These are phyloP conservation scores for Pythium scleroteichum DNA, from an alignment of 352 stramenopile genomes.

Conservation along the genomic window DNA sequence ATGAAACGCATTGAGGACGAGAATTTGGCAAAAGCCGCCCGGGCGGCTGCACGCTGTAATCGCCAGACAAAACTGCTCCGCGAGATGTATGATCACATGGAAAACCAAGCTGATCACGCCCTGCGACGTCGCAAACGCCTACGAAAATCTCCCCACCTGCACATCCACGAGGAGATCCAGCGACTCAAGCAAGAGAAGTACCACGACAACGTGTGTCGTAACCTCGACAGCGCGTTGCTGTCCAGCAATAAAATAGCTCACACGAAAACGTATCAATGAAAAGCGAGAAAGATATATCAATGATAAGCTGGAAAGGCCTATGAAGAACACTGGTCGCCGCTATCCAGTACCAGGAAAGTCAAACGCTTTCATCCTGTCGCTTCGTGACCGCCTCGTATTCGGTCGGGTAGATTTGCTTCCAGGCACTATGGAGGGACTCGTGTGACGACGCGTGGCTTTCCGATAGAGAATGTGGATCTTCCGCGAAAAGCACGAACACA, in stretches of 20 bases:
- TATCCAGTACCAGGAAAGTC: no score
- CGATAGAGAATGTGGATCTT: constrained; percentile 45
- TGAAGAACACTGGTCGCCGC: no score
- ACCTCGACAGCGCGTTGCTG: constrained; percentile 8
- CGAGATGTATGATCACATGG: constrained; percentile 51
- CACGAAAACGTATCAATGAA: no score
- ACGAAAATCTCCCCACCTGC: constrained; percentile 58
- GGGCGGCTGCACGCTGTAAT: constrained; percentile 37
- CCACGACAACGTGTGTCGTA: constrained; percentile 21
- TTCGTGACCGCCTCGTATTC: constrained; percentile 49
- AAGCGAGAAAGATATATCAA: no score
- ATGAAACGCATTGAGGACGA: constrained; percentile 32
- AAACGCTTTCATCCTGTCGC: constrained; percentile 37
- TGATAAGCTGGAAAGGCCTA: no score
- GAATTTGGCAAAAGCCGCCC: constrained; percentile 37
- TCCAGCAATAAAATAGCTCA: no score
- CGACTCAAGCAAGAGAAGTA: constrained; percentile 45
- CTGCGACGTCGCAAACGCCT: constrained; percentile 52
- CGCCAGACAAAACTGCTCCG: constrained; percentile 43
- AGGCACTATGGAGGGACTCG: constrained; percentile 41
- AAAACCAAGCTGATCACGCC: constrained; percentile 53
- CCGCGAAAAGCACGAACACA: constrained; percentile 56
- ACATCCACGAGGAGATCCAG: constrained; percentile 61
- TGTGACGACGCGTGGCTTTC: constrained; percentile 40
- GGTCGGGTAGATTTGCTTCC: constrained; percentile 53